Evolutionary conservation across 306 rosid genomes (phyloP).

Genomic region (Cicer yamashitae): DNA sequence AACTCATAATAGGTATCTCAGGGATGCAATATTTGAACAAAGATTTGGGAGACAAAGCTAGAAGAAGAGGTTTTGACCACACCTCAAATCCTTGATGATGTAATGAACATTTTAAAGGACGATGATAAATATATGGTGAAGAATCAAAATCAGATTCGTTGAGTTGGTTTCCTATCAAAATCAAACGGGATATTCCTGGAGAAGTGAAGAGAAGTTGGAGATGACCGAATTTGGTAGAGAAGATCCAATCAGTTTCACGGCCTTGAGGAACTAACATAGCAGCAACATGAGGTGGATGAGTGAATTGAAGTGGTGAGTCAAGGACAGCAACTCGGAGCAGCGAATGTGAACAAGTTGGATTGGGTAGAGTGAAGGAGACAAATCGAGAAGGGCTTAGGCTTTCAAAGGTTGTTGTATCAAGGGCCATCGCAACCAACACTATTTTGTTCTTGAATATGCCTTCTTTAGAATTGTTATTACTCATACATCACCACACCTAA

Average conservation of each 20-base stretch:
- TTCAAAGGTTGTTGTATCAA: constrained; percentile 58
- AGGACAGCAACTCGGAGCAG: constrained; percentile 79
- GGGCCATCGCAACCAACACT: constrained; percentile 52
- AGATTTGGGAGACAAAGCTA: constrained; percentile 74
- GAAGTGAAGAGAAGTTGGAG: constrained; percentile 70
- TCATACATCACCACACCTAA: not conserved
- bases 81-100: constrained; percentile 47
- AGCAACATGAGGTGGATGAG: constrained; percentile 55
- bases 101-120: constrained; percentile 43
- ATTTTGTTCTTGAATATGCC: not conserved
- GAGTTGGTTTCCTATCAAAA: constrained; percentile 61
- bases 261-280: constrained; percentile 73
- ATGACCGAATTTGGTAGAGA: constrained; percentile 75
- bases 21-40: constrained; percentile 63
- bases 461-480: not conserved
- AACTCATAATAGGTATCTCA: constrained; percentile 70
- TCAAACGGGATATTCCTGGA: constrained; percentile 64
- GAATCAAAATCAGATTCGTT: not conserved
- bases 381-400: constrained; percentile 60
- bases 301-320: constrained; percentile 62
- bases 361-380: constrained; percentile 69
- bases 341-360: constrained; percentile 52
- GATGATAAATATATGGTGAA: constrained; percentile 45
- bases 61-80: constrained; percentile 69
- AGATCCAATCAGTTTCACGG: constrained; percentile 87